phyloP scores from a whole-genome alignment of 495 filamentous ascomycete genomes.

The Podospora pseudopauciseta region DNA sequence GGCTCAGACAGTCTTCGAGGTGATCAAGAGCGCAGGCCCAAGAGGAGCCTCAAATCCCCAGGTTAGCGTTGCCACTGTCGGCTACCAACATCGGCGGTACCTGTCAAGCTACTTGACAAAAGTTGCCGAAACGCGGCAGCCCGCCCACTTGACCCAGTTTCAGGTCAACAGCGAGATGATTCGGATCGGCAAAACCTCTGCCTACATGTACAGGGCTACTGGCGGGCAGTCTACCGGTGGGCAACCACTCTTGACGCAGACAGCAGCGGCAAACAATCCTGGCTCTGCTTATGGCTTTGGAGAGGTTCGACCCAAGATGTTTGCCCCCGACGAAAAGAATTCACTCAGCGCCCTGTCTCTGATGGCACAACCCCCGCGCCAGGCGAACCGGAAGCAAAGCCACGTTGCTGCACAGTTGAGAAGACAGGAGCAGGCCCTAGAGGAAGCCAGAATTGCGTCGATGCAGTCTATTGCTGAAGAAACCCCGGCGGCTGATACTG shows the following conservation, averaged over 20 bases:
- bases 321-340: conserved; percentile 13
- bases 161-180: conserved; percentile 41
- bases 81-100: conserved; percentile 43
- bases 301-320: conserved; percentile 19
- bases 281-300: conserved; percentile 29
- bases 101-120: conserved; percentile 39
- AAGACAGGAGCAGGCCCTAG: background rate
- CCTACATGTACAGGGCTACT: conserved; percentile 42
- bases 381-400: conserved; percentile 30
- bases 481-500: background rate
- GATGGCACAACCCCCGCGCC: background rate
- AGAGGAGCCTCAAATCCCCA: conserved; percentile 43
- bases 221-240: background rate
- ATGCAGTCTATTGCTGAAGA: background rate
- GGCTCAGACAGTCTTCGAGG: conserved; percentile 41
- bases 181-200: conserved; percentile 43
- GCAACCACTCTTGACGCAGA: background rate
- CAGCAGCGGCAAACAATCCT: background rate
- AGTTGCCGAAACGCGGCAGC: conserved; percentile 43
- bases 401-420: conserved; percentile 5
- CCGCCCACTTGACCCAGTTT: conserved; percentile 41
- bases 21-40: conserved; percentile 39
- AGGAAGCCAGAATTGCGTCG: background rate
- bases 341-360: conserved; percentile 25
- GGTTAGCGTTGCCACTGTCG: conserved; percentile 41